These are phyloP conservation scores for Lepiota subincarnata DNA, from an alignment of 768 basidiomycete species.

Conservation along the genomic window DNA sequence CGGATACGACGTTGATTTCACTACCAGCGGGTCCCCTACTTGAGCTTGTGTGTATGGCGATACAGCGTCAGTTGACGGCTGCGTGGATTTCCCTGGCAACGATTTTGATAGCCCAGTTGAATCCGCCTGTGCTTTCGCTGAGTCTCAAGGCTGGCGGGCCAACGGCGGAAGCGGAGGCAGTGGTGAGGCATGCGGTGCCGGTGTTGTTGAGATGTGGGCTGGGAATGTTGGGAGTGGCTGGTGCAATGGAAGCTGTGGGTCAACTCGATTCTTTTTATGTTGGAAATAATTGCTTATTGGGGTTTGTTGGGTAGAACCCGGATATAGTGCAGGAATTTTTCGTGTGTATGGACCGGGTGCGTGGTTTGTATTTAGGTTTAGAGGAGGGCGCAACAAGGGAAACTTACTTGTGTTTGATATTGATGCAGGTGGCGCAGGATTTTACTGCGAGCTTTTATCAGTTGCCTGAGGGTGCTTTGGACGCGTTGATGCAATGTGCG, in stretches of 20 bases:
- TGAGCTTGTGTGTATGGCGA: conserved; percentile 71
- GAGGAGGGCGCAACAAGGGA: conserved; percentile 20
- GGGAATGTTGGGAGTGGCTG: conserved; percentile 45
- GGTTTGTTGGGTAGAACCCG: conserved; percentile 61
- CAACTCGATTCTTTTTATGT: background rate
- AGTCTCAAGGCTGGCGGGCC: conserved; percentile 47
- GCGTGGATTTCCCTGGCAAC: conserved; percentile 83
- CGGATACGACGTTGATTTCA: conserved; percentile 74
- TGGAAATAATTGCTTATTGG: background rate
- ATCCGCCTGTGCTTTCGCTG: conserved; percentile 57
- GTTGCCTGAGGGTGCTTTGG: conserved; percentile 59
- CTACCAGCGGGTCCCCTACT: conserved; percentile 78
- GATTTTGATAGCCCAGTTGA: conserved; percentile 78
- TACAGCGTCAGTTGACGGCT: conserved; percentile 67
- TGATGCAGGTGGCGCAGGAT: conserved; percentile 43
- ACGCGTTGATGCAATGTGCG: conserved; percentile 68
- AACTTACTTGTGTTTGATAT: background rate
- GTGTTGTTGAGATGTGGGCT: conserved; percentile 59
- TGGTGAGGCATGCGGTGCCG: conserved; percentile 54
- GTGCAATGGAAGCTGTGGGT: conserved; percentile 69
- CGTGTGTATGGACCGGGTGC: conserved; percentile 70
- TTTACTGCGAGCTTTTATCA: conserved; percentile 57
- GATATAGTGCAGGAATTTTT: conserved; percentile 92
- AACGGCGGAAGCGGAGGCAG: conserved; percentile 47
- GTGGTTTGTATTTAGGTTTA: conserved; percentile 18